phyloP scores from a whole-genome alignment of 1,139 yeast genomes.

The Hansenula sp. region DNA sequence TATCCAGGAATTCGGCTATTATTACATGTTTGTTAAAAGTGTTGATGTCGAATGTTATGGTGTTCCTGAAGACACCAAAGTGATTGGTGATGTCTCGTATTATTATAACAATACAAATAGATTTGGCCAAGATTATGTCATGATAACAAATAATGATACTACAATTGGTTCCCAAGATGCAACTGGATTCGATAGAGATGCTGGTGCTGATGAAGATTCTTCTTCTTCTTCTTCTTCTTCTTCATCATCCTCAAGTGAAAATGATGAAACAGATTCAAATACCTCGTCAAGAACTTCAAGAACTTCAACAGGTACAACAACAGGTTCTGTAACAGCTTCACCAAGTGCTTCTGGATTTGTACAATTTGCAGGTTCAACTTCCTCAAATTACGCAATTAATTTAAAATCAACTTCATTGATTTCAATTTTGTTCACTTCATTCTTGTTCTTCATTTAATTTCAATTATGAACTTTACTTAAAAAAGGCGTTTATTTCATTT shows the following conservation, averaged over 20 bases:
- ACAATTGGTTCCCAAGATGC: constrained; percentile 57
- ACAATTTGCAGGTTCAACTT: background rate
- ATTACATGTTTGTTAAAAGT: constrained; percentile 60
- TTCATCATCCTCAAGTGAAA: background rate
- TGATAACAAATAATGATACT: constrained; percentile 57
- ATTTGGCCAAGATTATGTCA: constrained; percentile 42
- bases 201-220: constrained; percentile 15
- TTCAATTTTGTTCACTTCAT: background rate
- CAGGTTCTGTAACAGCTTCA: background rate
- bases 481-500: too few species aligned
- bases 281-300: background rate
- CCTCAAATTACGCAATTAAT: background rate
- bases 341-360: background rate
- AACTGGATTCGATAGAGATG: constrained; percentile 59
- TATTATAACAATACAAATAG: constrained; percentile 47
- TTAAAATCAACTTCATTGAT: background rate
- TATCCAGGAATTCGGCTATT: constrained; percentile 71
- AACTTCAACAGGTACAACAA: background rate
- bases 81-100: constrained; percentile 53
- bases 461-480: too few species aligned
- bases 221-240: constrained; percentile 7
- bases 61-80: constrained; percentile 49
- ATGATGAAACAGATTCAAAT: background rate
- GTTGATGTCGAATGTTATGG: constrained; percentile 66
- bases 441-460: background rate